Base-by-base conservation (phyloP, 2,329 filamentous ascomycete species). In the Verticillium nubilum region DNA sequence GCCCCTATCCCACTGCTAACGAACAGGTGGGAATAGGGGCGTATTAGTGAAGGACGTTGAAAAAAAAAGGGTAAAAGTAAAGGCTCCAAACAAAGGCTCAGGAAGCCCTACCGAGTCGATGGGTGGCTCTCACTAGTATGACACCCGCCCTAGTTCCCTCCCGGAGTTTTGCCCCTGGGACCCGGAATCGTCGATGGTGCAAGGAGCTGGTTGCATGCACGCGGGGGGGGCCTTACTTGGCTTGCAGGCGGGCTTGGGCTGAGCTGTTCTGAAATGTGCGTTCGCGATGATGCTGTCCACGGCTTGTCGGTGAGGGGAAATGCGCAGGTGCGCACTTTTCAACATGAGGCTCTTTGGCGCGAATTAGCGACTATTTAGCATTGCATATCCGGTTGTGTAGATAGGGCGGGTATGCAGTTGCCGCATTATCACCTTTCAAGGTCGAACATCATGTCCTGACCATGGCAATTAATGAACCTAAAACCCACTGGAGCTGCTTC, bases 261-360 rank as follows among this genome's bases (percentile, higher is more conserved):
- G 35, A 55, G 61, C 61, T 68, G 66, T 68, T 58, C 67, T 68
- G 64, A 68, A 66, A 67, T 63, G 60, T 66, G 63, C 63, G 63
- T 65, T 63, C 59, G 63, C 65, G 67, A 64, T 64, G 62, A 58
- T 61, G 62, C 58, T 59, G 64, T 58, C 59, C 63, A 47, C 57
- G 60, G n/a, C 42, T 19, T 50, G 42, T 62, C 62, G 61, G 66
- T 65, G 67, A 68, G 62, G 66, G 64, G 64, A 67, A 65, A 63
- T 68, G 62, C 67, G 65, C 66, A 65, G 59, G 60, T 60, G 64
- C 66, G 64, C 62, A 66, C 59, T 66, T 66, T 66, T 62, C 60
- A 63, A 64, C 62, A 61, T 60, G 58, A 52, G 25, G 26, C 52
- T 53, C 25, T 28, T 28, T 29, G 5, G 12, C 3, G 7, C 7